A percentile compares a stretch with the other conserved stretches of the same genome.
Conservation (phyloP, 352 stramenopile species). For the Globisporangium echinulatum region DNA sequence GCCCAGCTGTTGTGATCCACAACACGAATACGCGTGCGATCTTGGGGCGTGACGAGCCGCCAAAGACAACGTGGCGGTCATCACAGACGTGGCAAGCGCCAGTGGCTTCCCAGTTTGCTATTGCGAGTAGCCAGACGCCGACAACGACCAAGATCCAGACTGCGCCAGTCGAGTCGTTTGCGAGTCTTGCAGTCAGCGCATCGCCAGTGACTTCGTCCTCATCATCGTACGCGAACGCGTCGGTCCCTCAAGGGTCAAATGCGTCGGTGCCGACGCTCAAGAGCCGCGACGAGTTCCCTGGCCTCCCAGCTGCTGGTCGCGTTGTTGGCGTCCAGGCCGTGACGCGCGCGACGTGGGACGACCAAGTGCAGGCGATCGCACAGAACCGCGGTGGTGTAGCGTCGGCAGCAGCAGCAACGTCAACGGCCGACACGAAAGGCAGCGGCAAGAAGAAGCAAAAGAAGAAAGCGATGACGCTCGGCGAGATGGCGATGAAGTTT, state of each 20-base stretch:
- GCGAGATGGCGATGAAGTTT: constrained; percentile 79
- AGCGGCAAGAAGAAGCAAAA: constrained; percentile 73
- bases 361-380: constrained; percentile 66
- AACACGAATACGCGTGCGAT: constrained; percentile 48
- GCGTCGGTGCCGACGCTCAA: constrained; percentile 33
- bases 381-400: constrained; percentile 41
- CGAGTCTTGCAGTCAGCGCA: constrained; percentile 27
- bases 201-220: constrained; percentile 12
- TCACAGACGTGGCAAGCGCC: constrained; percentile 44
- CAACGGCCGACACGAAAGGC: constrained; percentile 2
- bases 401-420: not conserved
- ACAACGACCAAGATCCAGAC: constrained; percentile 60
- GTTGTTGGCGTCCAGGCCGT: constrained; percentile 64
- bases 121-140: constrained; percentile 23
- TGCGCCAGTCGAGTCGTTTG: constrained; percentile 44
- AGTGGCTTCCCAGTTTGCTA: constrained; percentile 8
- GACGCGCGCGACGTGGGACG: constrained; percentile 77
- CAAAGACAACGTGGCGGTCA: constrained; percentile 44
- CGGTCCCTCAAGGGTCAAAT: constrained; percentile 18
- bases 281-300: constrained; percentile 62
- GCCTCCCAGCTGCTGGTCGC: constrained; percentile 48
- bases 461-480: constrained; percentile 79
- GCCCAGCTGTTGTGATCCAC: constrained; percentile 45
- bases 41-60: constrained; percentile 28
- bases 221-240: constrained; percentile 32